A percentile compares a stretch with the other conserved stretches of the same genome.
Evolutionary conservation across 192 early-diverging fungal species (phyloP).

Genomic region (Coemansia sp.): DNA sequence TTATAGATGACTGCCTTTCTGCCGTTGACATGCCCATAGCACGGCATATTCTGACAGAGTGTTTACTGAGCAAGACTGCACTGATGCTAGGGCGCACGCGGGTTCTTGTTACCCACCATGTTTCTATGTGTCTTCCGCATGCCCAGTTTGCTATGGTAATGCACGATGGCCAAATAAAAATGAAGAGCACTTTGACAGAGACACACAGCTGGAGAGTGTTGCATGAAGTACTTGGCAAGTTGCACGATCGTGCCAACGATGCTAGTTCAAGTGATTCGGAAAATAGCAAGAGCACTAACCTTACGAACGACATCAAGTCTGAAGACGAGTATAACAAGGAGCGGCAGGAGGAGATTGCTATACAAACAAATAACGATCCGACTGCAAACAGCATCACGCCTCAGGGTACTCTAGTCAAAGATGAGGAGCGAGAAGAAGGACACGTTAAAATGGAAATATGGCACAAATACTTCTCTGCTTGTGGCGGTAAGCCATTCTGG

Average conservation of each 20-base stretch:
- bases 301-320: constrained; percentile 2
- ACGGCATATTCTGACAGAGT: constrained; percentile 73
- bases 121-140: constrained; percentile 57
- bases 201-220: constrained; percentile 31
- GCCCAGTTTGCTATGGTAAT: constrained; percentile 57
- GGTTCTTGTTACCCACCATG: constrained; percentile 84
- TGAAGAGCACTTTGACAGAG: constrained; percentile 54
- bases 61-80: no score
- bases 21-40: constrained; percentile 95
- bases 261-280: constrained; percentile 26
- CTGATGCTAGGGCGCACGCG: constrained; percentile 74
- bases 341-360: constrained; percentile 22
- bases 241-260: not conserved
- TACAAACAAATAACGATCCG: constrained; percentile 35
- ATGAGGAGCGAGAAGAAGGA: constrained; percentile 83
- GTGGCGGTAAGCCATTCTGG: constrained; percentile 65
- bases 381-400: constrained; percentile 13
- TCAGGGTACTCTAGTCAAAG: constrained; percentile 66
- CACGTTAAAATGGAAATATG: constrained; percentile 70
- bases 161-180: constrained; percentile 59
- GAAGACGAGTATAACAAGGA: constrained; percentile 31
- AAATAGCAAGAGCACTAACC: constrained; percentile 12
- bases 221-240: not conserved
- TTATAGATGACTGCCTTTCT: constrained; percentile 85
- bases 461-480: constrained; percentile 66